Evolutionary conservation across 495 filamentous ascomycete species (phyloP).

Genomic region (Penicillium chermesinum): DNA sequence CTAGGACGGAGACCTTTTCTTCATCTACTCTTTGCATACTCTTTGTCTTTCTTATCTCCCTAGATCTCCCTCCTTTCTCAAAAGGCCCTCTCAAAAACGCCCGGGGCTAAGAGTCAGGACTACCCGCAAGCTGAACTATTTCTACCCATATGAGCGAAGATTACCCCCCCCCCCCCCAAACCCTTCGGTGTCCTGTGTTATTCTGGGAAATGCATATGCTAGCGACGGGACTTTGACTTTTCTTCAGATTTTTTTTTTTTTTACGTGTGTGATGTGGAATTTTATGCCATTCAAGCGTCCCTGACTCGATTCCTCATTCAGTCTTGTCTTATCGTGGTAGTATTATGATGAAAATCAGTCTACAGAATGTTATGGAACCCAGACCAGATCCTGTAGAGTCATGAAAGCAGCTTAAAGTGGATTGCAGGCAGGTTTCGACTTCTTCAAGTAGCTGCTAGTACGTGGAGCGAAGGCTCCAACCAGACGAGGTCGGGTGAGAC

Average conservation of each 20-base stretch:
- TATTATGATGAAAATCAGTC: too few species aligned
- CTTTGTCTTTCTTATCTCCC: conserved; percentile 14
- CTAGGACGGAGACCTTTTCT: conserved; percentile 11
- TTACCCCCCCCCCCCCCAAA: conserved; percentile 17
- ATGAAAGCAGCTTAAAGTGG: too few species aligned
- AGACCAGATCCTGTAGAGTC: too few species aligned
- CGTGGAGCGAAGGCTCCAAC: too few species aligned
- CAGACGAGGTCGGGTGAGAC: too few species aligned
- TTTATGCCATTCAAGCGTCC: neutral
- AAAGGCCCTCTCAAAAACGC: neutral
- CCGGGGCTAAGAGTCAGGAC: conserved; percentile 6
- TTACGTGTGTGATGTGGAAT: neutral
- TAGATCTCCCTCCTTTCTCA: conserved; percentile 11
- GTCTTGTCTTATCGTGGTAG: too few species aligned
- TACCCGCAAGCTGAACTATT: conserved; percentile 18
- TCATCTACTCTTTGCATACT: conserved; percentile 8
- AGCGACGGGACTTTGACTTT: conserved; percentile 14
- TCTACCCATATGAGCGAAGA: conserved; percentile 27
- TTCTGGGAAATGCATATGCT: conserved; percentile 32
- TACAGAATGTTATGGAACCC: too few species aligned
- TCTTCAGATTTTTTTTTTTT: conserved; percentile 1
- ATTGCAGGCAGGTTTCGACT: too few species aligned
- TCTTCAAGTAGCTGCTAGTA: too few species aligned
- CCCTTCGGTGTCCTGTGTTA: conserved; percentile 16
- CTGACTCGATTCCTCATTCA: too few species aligned